Percentiles rank a stretch among this genome's conserved stretches.
Conservation (phyloP, 352 stramenopile species). For the Pythium apleroticum region DNA sequence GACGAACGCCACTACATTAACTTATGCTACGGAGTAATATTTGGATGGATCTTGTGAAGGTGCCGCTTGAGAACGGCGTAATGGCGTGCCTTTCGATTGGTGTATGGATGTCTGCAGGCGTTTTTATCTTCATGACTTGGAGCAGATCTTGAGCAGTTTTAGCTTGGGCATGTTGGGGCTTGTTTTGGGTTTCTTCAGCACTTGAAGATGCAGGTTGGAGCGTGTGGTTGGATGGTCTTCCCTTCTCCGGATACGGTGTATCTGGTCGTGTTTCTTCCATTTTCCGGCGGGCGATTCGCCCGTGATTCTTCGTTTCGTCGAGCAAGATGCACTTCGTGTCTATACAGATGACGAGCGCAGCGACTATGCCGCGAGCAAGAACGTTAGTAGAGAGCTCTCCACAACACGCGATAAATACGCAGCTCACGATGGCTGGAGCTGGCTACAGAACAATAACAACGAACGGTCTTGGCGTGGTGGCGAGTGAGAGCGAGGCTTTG, state of each 20-base stretch:
- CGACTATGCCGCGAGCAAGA: not conserved
- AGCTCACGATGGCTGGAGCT: not conserved
- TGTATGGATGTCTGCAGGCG: too few relatives aligned
- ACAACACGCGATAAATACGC: not conserved
- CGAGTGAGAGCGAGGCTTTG: not conserved
- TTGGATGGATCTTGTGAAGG: too few relatives aligned
- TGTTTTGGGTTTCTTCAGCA: not conserved
- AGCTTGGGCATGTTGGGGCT: not conserved
- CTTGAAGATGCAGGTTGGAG: not conserved
- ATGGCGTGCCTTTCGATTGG: too few relatives aligned
- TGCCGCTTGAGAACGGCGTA: too few relatives aligned
- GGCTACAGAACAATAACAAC: not conserved
- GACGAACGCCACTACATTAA: too few relatives aligned
- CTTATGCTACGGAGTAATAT: too few relatives aligned
- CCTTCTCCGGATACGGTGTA: not conserved
- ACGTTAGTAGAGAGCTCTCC: not conserved
- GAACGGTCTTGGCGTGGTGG: not conserved
- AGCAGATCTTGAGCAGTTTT: not conserved
- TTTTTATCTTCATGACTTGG: not conserved
- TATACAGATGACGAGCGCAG: not conserved
- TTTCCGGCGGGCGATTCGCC: not conserved
- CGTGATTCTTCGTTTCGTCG: not conserved
- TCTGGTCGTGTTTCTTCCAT: not conserved
- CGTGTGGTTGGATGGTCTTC: not conserved
- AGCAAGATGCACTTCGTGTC: not conserved